Percentiles rank a stretch among this genome's conserved stretches.
Conservation (phyloP, 83 land plant genomes). For the Thuja plicata region DNA sequence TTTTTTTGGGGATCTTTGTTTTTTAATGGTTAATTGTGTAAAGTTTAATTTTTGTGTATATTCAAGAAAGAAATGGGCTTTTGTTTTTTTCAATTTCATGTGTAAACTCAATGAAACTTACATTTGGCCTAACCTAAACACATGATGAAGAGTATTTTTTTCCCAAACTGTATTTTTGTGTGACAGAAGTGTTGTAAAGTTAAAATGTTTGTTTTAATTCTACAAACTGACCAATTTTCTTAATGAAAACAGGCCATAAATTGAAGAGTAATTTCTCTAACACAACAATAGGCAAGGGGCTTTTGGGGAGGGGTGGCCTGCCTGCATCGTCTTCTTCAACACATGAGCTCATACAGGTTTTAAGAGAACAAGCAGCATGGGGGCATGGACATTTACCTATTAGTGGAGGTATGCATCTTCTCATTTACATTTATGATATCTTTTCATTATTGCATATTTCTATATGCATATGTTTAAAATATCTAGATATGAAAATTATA, state of each 20-base stretch:
- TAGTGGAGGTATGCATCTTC: slow-evolving; percentile 18
- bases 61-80: not conserved
- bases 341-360: slow-evolving; percentile 17
- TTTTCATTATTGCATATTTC: not conserved
- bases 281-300: not conserved
- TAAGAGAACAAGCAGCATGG: slow-evolving; percentile 32
- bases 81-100: no score
- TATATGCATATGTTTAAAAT: not conserved
- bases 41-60: not conserved
- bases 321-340: not conserved
- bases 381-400: slow-evolving; percentile 14
- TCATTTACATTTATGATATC: not conserved
- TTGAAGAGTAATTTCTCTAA: not conserved
- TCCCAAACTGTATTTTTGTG: not conserved
- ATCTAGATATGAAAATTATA: not conserved
- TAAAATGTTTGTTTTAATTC: not conserved
- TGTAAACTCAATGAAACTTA: not conserved
- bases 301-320: slow-evolving; percentile 11
- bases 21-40: not conserved
- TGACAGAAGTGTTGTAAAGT: not conserved
- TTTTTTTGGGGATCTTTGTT: no score
- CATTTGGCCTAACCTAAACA: not conserved
- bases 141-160: no score
- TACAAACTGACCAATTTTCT: not conserved
- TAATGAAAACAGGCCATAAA: slow-evolving; percentile 12